These are phyloP conservation scores for Ceratonia siliqua DNA, from an alignment of 306 rosid species.

Conservation along the genomic window DNA sequence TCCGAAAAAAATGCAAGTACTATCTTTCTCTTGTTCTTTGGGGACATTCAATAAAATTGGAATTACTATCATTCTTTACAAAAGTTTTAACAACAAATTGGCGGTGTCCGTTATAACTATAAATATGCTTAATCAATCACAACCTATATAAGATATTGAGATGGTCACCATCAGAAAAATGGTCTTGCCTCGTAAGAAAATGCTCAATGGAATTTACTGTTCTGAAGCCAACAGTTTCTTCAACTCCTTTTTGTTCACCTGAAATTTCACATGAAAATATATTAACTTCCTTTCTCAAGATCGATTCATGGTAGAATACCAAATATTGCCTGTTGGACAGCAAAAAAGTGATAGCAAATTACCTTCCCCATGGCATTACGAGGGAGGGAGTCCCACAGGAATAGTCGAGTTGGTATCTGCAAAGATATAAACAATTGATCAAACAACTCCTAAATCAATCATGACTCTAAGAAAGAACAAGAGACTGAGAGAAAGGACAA, in stretches of 20 bases:
- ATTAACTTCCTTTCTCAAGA: constrained; percentile 4
- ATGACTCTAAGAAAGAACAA: neutral
- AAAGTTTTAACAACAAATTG: no score
- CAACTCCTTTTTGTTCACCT: constrained; percentile 90
- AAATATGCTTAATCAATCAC: no score
- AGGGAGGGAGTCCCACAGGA: constrained; percentile 77
- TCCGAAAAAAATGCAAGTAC: no score
- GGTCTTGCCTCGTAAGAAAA: neutral
- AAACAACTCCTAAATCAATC: neutral
- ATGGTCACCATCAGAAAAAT: constrained; percentile 16
- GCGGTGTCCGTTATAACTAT: no score
- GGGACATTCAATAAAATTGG: no score
- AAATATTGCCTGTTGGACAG: neutral
- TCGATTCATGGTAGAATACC: neutral
- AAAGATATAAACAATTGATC: constrained; percentile 26
- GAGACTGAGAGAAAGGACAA: neutral
- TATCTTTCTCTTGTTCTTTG: no score
- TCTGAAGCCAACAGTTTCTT: constrained; percentile 62
- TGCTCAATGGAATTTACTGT: constrained; percentile 21
- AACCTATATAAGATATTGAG: no score
- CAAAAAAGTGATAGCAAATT: constrained; percentile 19
- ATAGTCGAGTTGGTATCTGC: constrained; percentile 71
- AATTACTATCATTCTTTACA: no score
- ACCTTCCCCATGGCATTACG: constrained; percentile 99
- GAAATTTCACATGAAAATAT: constrained; percentile 35